Percentiles rank a stretch among this genome's conserved stretches.
phyloP scores from a whole-genome alignment of 2,329 filamentous ascomycete genomes.

The Xenoacremonium recifei region DNA sequence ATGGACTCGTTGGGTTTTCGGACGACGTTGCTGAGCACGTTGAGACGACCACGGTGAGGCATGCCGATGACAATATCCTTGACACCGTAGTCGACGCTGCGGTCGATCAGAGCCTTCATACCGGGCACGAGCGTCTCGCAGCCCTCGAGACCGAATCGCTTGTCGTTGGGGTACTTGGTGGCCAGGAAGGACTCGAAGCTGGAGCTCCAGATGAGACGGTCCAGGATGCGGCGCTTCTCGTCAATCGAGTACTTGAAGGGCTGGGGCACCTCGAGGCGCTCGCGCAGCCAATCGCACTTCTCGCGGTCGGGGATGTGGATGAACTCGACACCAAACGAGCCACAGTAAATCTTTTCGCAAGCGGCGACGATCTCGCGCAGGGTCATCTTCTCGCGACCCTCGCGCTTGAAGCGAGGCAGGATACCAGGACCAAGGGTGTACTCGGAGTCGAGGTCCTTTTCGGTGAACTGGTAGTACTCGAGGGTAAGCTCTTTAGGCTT shows the following conservation, averaged over 20 bases:
- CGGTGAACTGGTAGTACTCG: conserved; percentile 91
- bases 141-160: conserved; percentile 97
- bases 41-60: conserved; percentile 97
- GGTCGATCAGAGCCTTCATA: conserved; percentile 99
- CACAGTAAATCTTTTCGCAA: conserved; percentile 95
- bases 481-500: conserved; percentile 91
- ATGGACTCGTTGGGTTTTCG: conserved; percentile 99
- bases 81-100: conserved; percentile 95
- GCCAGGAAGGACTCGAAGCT: conserved; percentile 95
- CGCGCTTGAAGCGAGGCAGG: conserved; percentile 86
- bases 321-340: conserved; percentile 96
- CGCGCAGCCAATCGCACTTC: conserved; percentile 97
- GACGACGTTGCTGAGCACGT: conserved; percentile 97
- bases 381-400: conserved; percentile 91
- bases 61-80: conserved; percentile 99
- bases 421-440: conserved; percentile 93
- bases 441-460: conserved; percentile 89
- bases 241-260: conserved; percentile 98
- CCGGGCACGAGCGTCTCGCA: conserved; percentile 95
- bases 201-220: conserved; percentile 97
- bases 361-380: conserved; percentile 89
- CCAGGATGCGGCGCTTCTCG: conserved; percentile 96
- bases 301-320: conserved; percentile 98
- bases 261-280: conserved; percentile 88
- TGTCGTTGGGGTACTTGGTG: conserved; percentile 99